Base-by-base conservation (phyloP, 495 filamentous ascomycete species). In the Trichoderma erinaceum region DNA sequence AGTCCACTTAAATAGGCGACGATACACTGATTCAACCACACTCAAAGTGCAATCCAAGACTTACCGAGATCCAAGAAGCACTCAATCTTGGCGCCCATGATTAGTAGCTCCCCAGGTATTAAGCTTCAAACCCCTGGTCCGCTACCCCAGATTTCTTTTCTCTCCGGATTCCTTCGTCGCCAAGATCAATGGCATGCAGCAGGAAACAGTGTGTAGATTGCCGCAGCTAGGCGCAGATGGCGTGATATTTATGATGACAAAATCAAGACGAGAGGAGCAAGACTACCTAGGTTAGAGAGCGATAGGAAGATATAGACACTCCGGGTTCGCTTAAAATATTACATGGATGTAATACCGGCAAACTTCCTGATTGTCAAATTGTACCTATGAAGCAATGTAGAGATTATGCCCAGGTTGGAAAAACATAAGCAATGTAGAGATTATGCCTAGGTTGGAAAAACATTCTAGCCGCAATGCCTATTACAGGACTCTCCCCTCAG, bases 31-130 rank as follows among this genome's bases (percentile, higher is more conserved):
- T 5, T 12, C 12, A 1, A 11, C 2, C 10, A 29, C 41, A 16
- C 29, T 35, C 0, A 3, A 10, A 1, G 68, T 5, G 35, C 52
- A 61, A 43, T 66, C 23, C 58, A 64, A 21, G 25, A 73, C 75
- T 44, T 74, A 87, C 85, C 78, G 69, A 83, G 81, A 74, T 88
- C 86, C 63, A 90, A 61, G 70, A 88, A 89, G 70, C 81, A 81
- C 50, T 87, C 86, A 63, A 91, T 89, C 70, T 83, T 82, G 68
- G 84, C 82, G 16, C 79, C 56, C 83, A 87, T 87, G 66, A 50
- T 78, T 68, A 38, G 35, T 38, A 38, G 35, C 35, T 38, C 29
- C 29, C 29, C 29, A 38, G 4, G 8, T 7, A 38, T 38, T 38
- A 38, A 4, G 35, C 35, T 38, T 38, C 8, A 38, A 38, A 10